These are phyloP conservation scores for Marasmius sp. DNA, from an alignment of 1,284 basidiomycete species.

Conservation along the genomic window DNA sequence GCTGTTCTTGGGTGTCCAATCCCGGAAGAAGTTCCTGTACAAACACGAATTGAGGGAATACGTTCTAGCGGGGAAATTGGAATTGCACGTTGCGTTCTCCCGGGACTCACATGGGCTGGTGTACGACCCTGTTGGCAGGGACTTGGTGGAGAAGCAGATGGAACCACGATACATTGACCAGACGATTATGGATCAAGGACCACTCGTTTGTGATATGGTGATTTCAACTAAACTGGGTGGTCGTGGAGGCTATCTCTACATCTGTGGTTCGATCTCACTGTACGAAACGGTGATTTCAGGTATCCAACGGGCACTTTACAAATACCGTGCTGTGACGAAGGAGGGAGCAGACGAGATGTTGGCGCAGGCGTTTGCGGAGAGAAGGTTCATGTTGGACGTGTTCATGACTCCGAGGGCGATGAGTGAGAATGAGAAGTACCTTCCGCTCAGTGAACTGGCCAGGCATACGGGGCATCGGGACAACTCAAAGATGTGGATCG, in stretches of 20 bases:
- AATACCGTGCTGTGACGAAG: slow-evolving; percentile 10
- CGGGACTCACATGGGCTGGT: slow-evolving; percentile 7
- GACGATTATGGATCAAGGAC: slow-evolving; percentile 10
- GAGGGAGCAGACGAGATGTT: slow-evolving; percentile 10
- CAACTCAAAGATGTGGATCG: slow-evolving; percentile 9
- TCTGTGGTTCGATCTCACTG: slow-evolving; percentile 9
- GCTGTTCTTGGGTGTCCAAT: slow-evolving; percentile 12
- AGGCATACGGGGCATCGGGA: slow-evolving; percentile 11
- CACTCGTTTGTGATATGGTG: slow-evolving; percentile 8
- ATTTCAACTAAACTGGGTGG: slow-evolving; percentile 13
- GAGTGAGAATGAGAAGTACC: slow-evolving; percentile 9
- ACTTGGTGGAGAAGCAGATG: slow-evolving; percentile 13
- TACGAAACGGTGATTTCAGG: slow-evolving; percentile 14
- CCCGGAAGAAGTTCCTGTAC: slow-evolving; percentile 9
- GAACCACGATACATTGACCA: slow-evolving; percentile 10
- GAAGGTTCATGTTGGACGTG: slow-evolving; percentile 12
- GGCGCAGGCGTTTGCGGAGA: slow-evolving; percentile 12
- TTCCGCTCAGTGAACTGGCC: slow-evolving; percentile 9
- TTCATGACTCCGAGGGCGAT: slow-evolving; percentile 12
- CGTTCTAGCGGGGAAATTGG: slow-evolving; percentile 6
- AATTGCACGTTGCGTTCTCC: slow-evolving; percentile 13
- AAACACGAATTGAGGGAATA: slow-evolving; percentile 11
- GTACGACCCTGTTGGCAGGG: slow-evolving; percentile 7
- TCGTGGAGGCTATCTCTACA: slow-evolving; percentile 8
- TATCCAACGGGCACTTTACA: slow-evolving; percentile 8